Percentiles rank a stretch among this genome's conserved stretches.
Conservation (phyloP, 1,284 basidiomycete species). For the Cryptococcus amylolentus region DNA sequence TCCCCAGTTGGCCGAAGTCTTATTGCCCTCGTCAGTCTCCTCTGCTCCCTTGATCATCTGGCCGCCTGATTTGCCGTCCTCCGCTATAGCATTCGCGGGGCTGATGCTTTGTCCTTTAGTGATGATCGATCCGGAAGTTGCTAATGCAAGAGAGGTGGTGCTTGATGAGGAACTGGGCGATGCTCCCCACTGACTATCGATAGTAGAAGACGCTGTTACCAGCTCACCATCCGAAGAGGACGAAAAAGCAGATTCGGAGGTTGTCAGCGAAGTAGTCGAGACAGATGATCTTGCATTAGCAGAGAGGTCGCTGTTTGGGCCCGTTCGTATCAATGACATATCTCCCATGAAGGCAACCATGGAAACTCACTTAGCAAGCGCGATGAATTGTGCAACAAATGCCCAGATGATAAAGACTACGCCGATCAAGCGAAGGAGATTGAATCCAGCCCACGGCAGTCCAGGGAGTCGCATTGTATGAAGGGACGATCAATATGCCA, state of each 20-base stretch:
- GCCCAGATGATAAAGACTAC: conserved; percentile 27
- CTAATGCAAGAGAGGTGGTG: background rate
- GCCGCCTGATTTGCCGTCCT: background rate
- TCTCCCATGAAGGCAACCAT: background rate
- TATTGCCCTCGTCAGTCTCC: background rate
- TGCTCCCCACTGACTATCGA: background rate
- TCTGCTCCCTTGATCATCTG: background rate
- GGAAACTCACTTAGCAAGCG: conserved; percentile 26
- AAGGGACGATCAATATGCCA: too few relatives aligned
- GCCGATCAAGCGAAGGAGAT: conserved; percentile 25
- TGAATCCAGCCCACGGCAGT: conserved; percentile 25
- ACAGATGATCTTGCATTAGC: background rate
- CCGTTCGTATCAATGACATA: background rate
- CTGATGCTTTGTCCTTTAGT: background rate
- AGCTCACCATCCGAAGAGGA: background rate
- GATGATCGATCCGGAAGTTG: background rate
- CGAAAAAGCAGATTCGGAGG: background rate
- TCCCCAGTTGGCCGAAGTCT: conserved; percentile 14
- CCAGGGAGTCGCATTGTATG: conserved; percentile 14
- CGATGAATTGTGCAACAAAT: conserved; percentile 31
- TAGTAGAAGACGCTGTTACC: background rate
- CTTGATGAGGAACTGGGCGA: background rate
- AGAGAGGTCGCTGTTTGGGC: background rate
- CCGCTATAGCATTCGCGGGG: background rate
- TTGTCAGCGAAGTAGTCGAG: background rate